A percentile compares a stretch with the other conserved stretches of the same genome.
Evolutionary conservation across 306 rosid species (phyloP).

Genomic region (Rubus parviflorus): DNA sequence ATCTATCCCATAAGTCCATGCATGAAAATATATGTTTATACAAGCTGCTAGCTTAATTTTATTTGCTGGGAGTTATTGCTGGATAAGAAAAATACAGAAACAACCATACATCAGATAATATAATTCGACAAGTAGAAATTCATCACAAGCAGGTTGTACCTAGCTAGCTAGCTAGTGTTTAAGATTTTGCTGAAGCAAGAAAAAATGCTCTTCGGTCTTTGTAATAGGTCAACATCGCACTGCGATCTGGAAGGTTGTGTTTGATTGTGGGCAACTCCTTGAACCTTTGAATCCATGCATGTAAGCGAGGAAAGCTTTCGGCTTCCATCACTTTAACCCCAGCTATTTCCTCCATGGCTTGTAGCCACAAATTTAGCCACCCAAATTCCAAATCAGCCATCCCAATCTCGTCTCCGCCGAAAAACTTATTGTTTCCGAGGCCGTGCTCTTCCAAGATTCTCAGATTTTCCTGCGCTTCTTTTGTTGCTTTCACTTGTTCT

Average conservation of each 20-base stretch:
- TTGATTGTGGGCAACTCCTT: neutral
- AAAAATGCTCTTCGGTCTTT: too few species aligned
- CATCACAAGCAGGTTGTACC: too few species aligned
- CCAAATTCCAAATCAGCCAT: constrained; percentile 17
- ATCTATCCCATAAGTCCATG: too few species aligned
- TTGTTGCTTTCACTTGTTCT: constrained; percentile 15
- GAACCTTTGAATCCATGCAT: constrained; percentile 13
- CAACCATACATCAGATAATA: too few species aligned
- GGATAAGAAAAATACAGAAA: too few species aligned
- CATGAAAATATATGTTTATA: too few species aligned
- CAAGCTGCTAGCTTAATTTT: too few species aligned
- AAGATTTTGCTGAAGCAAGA: neutral
- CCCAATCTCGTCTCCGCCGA: constrained; percentile 10
- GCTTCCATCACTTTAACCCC: neutral
- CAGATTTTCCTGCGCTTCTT: neutral
- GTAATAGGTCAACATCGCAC: neutral
- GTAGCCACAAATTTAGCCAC: constrained; percentile 15
- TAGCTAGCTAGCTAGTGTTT: too few species aligned
- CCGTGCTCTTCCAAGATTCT: constrained; percentile 19
- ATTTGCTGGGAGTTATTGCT: too few species aligned
- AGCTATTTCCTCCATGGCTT: neutral
- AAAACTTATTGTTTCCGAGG: constrained; percentile 14
- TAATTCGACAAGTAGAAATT: too few species aligned
- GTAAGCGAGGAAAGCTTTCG: neutral
- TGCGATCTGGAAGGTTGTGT: constrained; percentile 2